Conservation (phyloP, 2,329 filamentous ascomycete species). For the Rutstroemia sp. region DNA sequence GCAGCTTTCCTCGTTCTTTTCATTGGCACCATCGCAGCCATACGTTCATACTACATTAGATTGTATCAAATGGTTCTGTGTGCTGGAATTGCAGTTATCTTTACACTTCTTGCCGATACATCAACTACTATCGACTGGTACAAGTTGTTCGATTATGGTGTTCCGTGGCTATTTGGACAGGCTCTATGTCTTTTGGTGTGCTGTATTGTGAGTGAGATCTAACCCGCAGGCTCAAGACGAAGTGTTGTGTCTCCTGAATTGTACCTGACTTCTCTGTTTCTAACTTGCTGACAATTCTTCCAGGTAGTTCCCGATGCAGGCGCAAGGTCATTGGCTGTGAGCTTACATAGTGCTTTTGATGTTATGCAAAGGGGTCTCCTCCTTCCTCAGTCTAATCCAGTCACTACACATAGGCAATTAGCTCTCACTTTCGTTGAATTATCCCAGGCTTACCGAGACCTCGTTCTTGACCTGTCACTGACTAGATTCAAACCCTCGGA, state of each 20-base stretch:
- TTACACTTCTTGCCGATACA: conserved; percentile 45
- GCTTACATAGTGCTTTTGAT: conserved; percentile 40
- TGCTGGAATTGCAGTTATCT: conserved; percentile 48
- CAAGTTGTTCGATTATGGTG: conserved; percentile 44
- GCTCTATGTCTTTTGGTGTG: conserved; percentile 44
- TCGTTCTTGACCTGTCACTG: conserved; percentile 48
- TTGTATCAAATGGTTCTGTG: conserved; percentile 48
- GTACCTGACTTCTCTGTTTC: background rate
- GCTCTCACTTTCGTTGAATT: conserved; percentile 47
- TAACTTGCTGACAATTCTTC: background rate
- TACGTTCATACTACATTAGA: conserved; percentile 48
- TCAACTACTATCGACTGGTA: conserved; percentile 39
- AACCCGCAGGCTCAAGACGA: too few relatives aligned
- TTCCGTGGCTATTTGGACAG: conserved; percentile 50
- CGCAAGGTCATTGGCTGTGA: conserved; percentile 41
- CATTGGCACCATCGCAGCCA: conserved; percentile 42
- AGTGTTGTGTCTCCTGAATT: background rate
- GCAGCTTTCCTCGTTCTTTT: conserved; percentile 47
- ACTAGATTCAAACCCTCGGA: conserved; percentile 45
- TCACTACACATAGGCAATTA: conserved; percentile 36
- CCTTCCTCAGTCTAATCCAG: conserved; percentile 32
- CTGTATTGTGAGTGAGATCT: conserved; percentile 20
- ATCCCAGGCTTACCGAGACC: conserved; percentile 48
- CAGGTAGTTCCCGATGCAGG: conserved; percentile 47
- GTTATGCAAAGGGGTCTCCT: conserved; percentile 38